Conservation (phyloP, 805 yeast species). For the Metschnikowia gelsemii region DNA sequence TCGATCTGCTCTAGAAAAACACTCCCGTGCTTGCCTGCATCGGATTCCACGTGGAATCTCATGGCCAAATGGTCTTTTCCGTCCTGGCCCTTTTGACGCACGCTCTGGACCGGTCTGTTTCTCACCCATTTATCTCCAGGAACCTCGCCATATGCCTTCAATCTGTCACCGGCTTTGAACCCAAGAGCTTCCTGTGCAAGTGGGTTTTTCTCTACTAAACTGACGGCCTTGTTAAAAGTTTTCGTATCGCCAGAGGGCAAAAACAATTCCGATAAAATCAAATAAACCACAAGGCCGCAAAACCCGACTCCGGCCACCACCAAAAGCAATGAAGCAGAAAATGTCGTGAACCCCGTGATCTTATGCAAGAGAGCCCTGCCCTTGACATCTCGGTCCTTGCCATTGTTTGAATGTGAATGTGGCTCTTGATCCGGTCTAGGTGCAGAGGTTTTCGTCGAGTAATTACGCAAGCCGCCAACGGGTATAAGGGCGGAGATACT, state of each 20-base stretch:
- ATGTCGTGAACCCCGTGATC: constrained; percentile 57
- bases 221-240: constrained; percentile 83
- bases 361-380: constrained; percentile 45
- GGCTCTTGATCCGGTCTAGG: constrained; percentile 35
- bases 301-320: constrained; percentile 70
- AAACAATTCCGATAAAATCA: constrained; percentile 74
- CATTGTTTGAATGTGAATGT: no score
- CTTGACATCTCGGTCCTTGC: constrained; percentile 40
- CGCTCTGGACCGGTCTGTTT: constrained; percentile 77
- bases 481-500: not conserved
- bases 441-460: constrained; percentile 27
- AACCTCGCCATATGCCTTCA: constrained; percentile 82
- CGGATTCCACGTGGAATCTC: constrained; percentile 85
- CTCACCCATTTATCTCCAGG: constrained; percentile 78
- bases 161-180: constrained; percentile 52
- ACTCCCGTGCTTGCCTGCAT: constrained; percentile 56
- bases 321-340: constrained; percentile 57
- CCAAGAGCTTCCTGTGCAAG: constrained; percentile 57
- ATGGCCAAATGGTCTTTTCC: constrained; percentile 80
- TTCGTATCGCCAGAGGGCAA: constrained; percentile 91
- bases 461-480: constrained; percentile 1
- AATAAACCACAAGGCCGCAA: constrained; percentile 66
- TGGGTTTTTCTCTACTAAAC: constrained; percentile 67
- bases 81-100: constrained; percentile 63
- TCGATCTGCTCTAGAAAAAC: constrained; percentile 82